Conservation (phyloP, 768 basidiomycete genomes). For the Tylopilus sp. region DNA sequence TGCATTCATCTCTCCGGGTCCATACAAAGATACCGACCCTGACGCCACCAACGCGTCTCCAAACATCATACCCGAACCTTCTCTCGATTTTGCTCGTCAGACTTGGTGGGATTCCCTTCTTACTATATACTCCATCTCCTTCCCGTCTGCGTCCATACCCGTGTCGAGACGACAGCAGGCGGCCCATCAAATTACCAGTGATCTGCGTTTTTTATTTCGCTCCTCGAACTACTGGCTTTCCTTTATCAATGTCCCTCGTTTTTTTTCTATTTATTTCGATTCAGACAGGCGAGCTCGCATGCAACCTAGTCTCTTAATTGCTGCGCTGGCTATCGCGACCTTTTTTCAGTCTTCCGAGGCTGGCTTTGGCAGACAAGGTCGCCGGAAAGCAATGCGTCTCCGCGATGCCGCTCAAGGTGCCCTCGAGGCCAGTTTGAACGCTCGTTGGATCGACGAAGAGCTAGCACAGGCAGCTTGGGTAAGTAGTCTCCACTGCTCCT, state of each 20-base stretch:
- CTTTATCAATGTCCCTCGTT: conserved; percentile 68
- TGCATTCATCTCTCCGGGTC: conserved; percentile 6
- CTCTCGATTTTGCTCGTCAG: conserved; percentile 63
- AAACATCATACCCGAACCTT: conserved; percentile 51
- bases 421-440: conserved; percentile 66
- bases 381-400: conserved; percentile 55
- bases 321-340: conserved; percentile 60
- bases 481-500: conserved; percentile 18
- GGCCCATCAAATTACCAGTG: conserved; percentile 44
- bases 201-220: conserved; percentile 63
- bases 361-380: conserved; percentile 46
- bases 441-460: conserved; percentile 70
- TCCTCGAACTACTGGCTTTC: conserved; percentile 69
- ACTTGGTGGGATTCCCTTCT: conserved; percentile 79
- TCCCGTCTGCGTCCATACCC: conserved; percentile 33
- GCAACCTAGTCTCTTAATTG: conserved; percentile 66
- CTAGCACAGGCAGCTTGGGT: conserved; percentile 79
- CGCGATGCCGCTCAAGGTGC: conserved; percentile 67
- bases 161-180: conserved; percentile 46
- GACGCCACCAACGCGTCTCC: conserved; percentile 11
- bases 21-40: conserved; percentile 11
- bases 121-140: conserved; percentile 44
- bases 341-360: conserved; percentile 70
- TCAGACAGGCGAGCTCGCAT: conserved; percentile 49
- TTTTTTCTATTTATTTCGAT: conserved; percentile 58